Evolutionary conservation across 768 basidiomycete genomes (phyloP).

Genomic region (Naganishia vaughanmartiniae): DNA sequence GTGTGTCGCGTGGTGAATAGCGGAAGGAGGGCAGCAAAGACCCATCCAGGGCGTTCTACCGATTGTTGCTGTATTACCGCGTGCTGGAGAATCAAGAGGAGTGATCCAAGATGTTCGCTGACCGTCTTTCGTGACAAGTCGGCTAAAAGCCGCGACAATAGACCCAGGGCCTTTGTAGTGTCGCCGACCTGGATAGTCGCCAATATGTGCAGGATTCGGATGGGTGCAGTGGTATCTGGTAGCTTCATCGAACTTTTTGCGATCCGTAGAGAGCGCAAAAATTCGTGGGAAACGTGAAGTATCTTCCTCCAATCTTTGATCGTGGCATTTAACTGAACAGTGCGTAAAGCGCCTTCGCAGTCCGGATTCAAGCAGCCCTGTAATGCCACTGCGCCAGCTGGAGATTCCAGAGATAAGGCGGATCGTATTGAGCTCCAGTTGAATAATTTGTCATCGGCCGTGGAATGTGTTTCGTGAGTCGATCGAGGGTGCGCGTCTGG

Average conservation of each 20-base stretch:
- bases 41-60: background rate
- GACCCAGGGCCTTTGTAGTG: conserved; percentile 5
- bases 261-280: background rate
- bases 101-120: background rate
- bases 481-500: background rate
- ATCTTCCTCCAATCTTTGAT: conserved; percentile 1
- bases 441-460: background rate
- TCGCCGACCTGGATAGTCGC: conserved; percentile 5
- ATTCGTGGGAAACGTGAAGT: background rate
- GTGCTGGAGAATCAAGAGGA: background rate
- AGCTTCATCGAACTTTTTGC: background rate
- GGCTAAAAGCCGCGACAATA: background rate
- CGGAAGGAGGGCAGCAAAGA: background rate
- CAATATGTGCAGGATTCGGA: background rate
- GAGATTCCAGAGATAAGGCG: background rate
- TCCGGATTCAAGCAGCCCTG: background rate
- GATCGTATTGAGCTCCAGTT: background rate
- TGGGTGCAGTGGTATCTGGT: background rate
- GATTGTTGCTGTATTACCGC: too few relatives aligned
- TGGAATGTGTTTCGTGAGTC: background rate
- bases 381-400: background rate
- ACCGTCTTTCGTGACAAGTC: background rate
- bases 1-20: background rate
- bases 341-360: background rate
- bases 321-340: background rate